Evolutionary conservation across 2,329 filamentous ascomycete species (phyloP).

Genomic region (Colletotrichum sp.): DNA sequence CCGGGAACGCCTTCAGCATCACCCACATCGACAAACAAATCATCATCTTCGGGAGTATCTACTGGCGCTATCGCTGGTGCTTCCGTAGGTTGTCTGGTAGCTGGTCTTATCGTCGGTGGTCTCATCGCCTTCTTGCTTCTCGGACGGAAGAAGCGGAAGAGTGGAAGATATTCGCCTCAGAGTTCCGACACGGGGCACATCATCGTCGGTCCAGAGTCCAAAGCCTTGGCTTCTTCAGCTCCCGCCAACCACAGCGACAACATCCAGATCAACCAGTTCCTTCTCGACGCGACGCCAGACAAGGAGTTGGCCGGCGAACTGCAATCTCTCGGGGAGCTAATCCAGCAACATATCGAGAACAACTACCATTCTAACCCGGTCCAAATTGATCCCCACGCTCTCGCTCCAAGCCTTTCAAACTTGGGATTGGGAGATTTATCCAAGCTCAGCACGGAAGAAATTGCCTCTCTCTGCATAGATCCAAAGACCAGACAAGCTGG

Average conservation of each 20-base stretch:
- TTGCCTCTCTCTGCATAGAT: conserved; percentile 35
- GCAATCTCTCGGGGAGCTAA: conserved; percentile 34
- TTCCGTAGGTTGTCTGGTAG: background rate
- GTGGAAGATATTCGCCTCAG: conserved; percentile 26
- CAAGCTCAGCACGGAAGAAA: conserved; percentile 10
- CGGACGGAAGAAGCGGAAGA: background rate
- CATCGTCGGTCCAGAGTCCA: background rate
- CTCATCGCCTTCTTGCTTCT: background rate
- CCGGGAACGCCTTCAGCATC: background rate
- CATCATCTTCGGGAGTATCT: background rate
- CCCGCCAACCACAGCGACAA: conserved; percentile 19
- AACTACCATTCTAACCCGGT: conserved; percentile 38
- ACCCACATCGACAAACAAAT: background rate
- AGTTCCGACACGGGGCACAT: conserved; percentile 22
- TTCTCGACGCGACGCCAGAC: conserved; percentile 40
- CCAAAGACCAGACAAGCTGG: conserved; percentile 33
- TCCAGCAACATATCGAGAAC: conserved; percentile 44
- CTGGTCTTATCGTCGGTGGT: background rate
- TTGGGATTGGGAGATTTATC: conserved; percentile 28
- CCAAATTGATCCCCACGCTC: conserved; percentile 11
- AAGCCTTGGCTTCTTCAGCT: background rate
- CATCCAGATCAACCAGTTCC: conserved; percentile 36
- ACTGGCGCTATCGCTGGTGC: background rate
- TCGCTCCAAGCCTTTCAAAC: conserved; percentile 27
- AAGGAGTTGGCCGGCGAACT: conserved; percentile 37